Evolutionary conservation across 768 basidiomycete genomes (phyloP), one percentile per base, ranked within the genome.

Genomic region (Panus rudis): DNA sequence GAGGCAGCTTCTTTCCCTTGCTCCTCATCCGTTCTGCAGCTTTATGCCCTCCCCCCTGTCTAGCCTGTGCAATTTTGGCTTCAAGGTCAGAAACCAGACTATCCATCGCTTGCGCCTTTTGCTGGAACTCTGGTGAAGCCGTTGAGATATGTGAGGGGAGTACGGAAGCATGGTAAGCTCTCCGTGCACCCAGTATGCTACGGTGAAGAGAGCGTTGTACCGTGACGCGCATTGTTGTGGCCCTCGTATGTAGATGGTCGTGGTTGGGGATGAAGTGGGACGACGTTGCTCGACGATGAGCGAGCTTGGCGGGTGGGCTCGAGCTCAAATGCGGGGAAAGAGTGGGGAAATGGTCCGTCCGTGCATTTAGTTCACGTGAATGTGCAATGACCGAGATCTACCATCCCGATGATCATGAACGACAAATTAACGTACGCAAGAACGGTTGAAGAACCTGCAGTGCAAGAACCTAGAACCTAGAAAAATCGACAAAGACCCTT

Each of bases 1-100:
- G 69, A 21, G 91, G 90, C 11, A 92, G 63, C 54, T 75, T 78
- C 71, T 93, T 93, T 2, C 91, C 85, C 58, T 80, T 81, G 54
- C 67, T 75, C 52, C 71, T 68, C 81, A 89, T 86, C 26, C 84
- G 71, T 48, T 81, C 79, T 24, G 76, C 75, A 20, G 88, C 84
- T 59, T 81, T 89, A 11, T 67, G 52, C 19, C 89, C 84, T 25
- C 91, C 91, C 17, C 91, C 91, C 23, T 68, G 66, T 53, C 83
- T 73, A 40, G 75, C 79, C 8, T 63, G 61, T 0, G 76, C 72
- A 38, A 78, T 64, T 60, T 78, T 84, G 12, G 61, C 55, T 43
- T 85, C 79, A 11, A 89, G 51, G 45, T 84, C 79, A 0, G 71
- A 66, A 4, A 91, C 76, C 17, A 90, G 65, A 19, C 63, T 66